A percentile compares a stretch with the other conserved stretches of the same genome.
Evolutionary conservation across 2,329 filamentous ascomycete genomes (phyloP).

Genomic region (Penicillium sp.): DNA sequence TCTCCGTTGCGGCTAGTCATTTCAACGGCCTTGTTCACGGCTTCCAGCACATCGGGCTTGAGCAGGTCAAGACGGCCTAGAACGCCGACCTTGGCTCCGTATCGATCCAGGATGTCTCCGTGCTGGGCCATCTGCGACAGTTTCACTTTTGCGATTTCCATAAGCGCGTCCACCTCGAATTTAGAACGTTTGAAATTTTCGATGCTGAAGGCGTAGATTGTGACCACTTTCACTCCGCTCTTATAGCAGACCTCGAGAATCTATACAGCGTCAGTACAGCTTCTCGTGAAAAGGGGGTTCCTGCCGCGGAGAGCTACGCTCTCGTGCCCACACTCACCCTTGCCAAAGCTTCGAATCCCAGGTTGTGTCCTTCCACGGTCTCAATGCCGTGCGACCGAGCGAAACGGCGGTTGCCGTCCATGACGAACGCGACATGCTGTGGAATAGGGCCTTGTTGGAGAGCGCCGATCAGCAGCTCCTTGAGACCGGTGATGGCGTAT

Average conservation of each 20-base stretch:
- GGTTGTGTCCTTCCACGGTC: slow-evolving; percentile 91
- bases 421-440: slow-evolving; percentile 96
- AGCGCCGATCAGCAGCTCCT: slow-evolving; percentile 84
- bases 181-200: slow-evolving; percentile 98
- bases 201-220: slow-evolving; percentile 97
- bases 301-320: slow-evolving; percentile 1
- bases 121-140: slow-evolving; percentile 89
- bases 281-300: neutral
- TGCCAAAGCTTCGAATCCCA: slow-evolving; percentile 93
- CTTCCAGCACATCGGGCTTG: slow-evolving; percentile 82
- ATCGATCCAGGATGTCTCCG: slow-evolving; percentile 87
- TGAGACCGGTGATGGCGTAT: slow-evolving; percentile 77
- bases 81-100: slow-evolving; percentile 83
- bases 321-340: slow-evolving; percentile 57
- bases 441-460: slow-evolving; percentile 89
- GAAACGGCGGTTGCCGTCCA: slow-evolving; percentile 97
- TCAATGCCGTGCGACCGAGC: slow-evolving; percentile 89
- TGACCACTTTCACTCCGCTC: slow-evolving; percentile 92
- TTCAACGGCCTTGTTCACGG: slow-evolving; percentile 81
- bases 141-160: slow-evolving; percentile 97
- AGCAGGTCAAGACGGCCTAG: slow-evolving; percentile 83
- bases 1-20: slow-evolving; percentile 85
- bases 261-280: slow-evolving; percentile 43
- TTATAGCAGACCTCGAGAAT: slow-evolving; percentile 99
- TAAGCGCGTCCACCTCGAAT: slow-evolving; percentile 93